Base-by-base conservation (phyloP, 306 rosid genomes). In the Ochetophila trinervis region DNA sequence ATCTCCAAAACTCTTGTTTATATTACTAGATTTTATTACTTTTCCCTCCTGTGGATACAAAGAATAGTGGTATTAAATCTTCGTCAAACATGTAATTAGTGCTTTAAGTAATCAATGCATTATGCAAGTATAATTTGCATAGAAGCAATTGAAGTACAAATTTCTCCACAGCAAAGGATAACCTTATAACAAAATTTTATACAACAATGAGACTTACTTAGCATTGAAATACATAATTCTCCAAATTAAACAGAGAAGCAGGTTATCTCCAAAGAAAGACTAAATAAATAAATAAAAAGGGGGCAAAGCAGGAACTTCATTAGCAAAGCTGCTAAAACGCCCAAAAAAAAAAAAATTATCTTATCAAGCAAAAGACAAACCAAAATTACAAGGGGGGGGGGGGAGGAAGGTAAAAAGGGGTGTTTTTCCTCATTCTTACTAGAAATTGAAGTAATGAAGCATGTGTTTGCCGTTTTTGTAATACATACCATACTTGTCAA, bases 1-100 rank as follows among this genome's bases (percentile, higher is more conserved):
- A 93, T 93, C 66, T 51, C 66, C 58, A 23, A 64, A 74, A 50
- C 24, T 45, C 53, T 65, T 66, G 35, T 44, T 23, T 15, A 60
- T 34, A 62, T 36, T 45, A 6, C 22, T 24, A 16, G 34, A 30
- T 34, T 42, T 21, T 20, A 13, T 12, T 23, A 35, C 36, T 21
- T 63, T 19, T 23, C 51, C 60, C 68, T 18, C 65, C 88, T 70
- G 59, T 80, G 76, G 45, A 10, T 40, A 40, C 45, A 40, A 40
- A 40, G 45, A 40, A 40, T 1, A 10, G 12, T 9, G 45, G 0
- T 1, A 36, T 36, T 0, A 36, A 36, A 36, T 36, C 42, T 36
- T 36, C 1, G 50, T 53, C 48, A 68, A 35, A 34, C 36, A 34
- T 36, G 24, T 8, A 36, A 36, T 36, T 6, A 36, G 19, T 35